Evolutionary conservation across 2,329 filamentous ascomycete genomes (phyloP).

Genomic region (Colletotrichum euphorbiae): DNA sequence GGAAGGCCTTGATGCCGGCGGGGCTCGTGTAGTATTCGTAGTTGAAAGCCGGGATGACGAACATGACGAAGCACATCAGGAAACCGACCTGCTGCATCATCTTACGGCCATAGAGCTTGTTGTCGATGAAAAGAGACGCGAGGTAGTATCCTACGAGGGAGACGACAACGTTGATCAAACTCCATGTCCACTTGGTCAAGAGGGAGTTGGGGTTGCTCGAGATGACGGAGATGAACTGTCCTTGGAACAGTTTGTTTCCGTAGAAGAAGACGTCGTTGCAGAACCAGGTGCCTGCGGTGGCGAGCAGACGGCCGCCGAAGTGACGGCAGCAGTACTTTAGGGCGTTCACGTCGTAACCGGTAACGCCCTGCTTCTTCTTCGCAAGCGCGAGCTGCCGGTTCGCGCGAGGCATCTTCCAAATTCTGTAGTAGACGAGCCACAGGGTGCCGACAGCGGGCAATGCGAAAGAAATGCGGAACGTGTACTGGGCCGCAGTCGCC

Average conservation of each 20-base stretch:
- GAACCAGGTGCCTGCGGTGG: slow-evolving; percentile 92
- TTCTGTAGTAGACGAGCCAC: slow-evolving; percentile 96
- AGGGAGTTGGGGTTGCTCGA: slow-evolving; percentile 76
- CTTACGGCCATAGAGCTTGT: slow-evolving; percentile 96
- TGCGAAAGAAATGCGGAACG: slow-evolving; percentile 92
- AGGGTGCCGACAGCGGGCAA: slow-evolving; percentile 90
- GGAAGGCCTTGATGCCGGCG: slow-evolving; percentile 85
- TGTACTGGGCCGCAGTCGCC: slow-evolving; percentile 82
- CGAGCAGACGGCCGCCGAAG: slow-evolving; percentile 87
- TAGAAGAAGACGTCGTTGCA: slow-evolving; percentile 99
- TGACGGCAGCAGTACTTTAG: slow-evolving; percentile 81
- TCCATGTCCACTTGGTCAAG: slow-evolving; percentile 92
- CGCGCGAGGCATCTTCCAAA: slow-evolving; percentile 91
- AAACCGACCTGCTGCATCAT: slow-evolving; percentile 97
- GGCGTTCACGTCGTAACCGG: slow-evolving; percentile 91
- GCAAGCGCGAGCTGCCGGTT: slow-evolving; percentile 83
- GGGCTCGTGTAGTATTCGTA: slow-evolving; percentile 83
- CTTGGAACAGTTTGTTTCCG: slow-evolving; percentile 98
- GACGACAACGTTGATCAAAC: slow-evolving; percentile 89
- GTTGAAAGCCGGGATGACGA: slow-evolving; percentile 90
- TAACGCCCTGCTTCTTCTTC: slow-evolving; percentile 83
- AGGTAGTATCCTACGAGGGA: slow-evolving; percentile 90
- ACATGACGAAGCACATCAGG: slow-evolving; percentile 92
- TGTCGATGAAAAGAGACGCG: slow-evolving; percentile 89
- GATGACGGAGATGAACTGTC: slow-evolving; percentile 87